These are phyloP conservation scores for Daedalea quercina DNA, from an alignment of 768 basidiomycete species.

Conservation along the genomic window DNA sequence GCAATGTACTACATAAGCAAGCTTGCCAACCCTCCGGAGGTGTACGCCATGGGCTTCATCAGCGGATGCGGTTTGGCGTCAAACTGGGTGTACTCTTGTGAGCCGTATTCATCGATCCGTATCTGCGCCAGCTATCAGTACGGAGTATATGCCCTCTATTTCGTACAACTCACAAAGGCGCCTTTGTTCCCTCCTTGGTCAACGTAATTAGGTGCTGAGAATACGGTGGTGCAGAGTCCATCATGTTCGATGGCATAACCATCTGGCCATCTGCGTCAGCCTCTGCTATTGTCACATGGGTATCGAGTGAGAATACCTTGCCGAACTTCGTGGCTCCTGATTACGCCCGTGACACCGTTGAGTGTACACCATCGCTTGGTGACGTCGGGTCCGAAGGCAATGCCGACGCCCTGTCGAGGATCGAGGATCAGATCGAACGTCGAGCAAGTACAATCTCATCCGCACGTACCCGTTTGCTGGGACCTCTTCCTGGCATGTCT, in stretches of 20 bases:
- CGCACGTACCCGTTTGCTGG: slow-evolving; percentile 82
- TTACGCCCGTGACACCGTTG: slow-evolving; percentile 81
- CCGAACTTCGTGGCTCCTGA: slow-evolving; percentile 95
- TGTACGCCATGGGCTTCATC: slow-evolving; percentile 90
- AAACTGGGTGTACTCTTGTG: slow-evolving; percentile 72
- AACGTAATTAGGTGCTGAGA: slow-evolving; percentile 93
- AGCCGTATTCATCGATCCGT: slow-evolving; percentile 74
- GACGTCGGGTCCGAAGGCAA: slow-evolving; percentile 93
- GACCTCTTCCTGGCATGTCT: slow-evolving; percentile 80
- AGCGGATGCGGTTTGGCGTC: slow-evolving; percentile 85
- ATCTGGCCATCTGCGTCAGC: slow-evolving; percentile 33
- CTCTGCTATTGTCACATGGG: background rate
- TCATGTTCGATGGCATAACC: slow-evolving; percentile 95
- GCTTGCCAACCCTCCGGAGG: slow-evolving; percentile 55
- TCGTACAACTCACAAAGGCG: slow-evolving; percentile 61
- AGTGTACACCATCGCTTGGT: slow-evolving; percentile 84
- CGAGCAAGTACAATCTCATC: too few species aligned
- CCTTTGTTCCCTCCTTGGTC: slow-evolving; percentile 91
- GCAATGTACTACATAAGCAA: slow-evolving; percentile 50
- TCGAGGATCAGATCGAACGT: too few species aligned
- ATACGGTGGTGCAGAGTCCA: slow-evolving; percentile 91
- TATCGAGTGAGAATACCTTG: slow-evolving; percentile 45
- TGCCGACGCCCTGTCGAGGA: slow-evolving; percentile 76
- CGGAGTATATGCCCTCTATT: background rate
- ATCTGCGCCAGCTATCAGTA: slow-evolving; percentile 40